Conservation (phyloP, 140 eudicot species). For the Cichorium intybus region DNA sequence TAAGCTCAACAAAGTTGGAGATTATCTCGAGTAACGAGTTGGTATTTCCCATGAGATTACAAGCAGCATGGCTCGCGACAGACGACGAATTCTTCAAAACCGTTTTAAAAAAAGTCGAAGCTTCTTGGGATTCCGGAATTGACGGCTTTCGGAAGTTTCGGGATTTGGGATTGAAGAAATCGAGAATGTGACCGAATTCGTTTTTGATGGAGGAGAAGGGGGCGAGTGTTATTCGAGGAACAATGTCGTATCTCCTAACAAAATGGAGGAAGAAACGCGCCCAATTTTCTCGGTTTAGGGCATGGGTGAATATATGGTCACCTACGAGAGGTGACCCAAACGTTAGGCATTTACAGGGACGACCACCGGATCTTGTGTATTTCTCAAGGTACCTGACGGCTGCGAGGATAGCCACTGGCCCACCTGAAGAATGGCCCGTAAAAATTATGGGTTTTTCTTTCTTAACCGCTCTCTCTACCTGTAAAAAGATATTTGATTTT, state of each 20-base stretch:
- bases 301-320: constrained; percentile 58
- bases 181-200: constrained; percentile 43
- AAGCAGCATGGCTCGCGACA: constrained; percentile 71
- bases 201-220: constrained; percentile 47
- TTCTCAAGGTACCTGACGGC: constrained; percentile 78
- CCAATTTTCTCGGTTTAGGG: constrained; percentile 74
- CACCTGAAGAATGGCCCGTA: constrained; percentile 85
- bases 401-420: constrained; percentile 68
- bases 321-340: constrained; percentile 88
- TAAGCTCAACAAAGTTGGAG: constrained; percentile 53
- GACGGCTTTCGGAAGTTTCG: constrained; percentile 22
- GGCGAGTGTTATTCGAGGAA: constrained; percentile 75
- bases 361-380: constrained; percentile 25
- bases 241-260: constrained; percentile 61
- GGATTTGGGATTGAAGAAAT: constrained; percentile 39
- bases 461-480: constrained; percentile 65
- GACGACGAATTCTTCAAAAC: constrained; percentile 58
- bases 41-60: constrained; percentile 73
- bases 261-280: constrained; percentile 59
- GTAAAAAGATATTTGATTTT: constrained; percentile 4
- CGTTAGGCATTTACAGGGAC: constrained; percentile 54
- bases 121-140: constrained; percentile 21
- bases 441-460: constrained; percentile 58
- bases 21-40: constrained; percentile 60
- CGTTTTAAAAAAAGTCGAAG: constrained; percentile 36